phyloP scores from a whole-genome alignment of 805 yeast genomes.

The Scheffersomyces ergatensis region DNA sequence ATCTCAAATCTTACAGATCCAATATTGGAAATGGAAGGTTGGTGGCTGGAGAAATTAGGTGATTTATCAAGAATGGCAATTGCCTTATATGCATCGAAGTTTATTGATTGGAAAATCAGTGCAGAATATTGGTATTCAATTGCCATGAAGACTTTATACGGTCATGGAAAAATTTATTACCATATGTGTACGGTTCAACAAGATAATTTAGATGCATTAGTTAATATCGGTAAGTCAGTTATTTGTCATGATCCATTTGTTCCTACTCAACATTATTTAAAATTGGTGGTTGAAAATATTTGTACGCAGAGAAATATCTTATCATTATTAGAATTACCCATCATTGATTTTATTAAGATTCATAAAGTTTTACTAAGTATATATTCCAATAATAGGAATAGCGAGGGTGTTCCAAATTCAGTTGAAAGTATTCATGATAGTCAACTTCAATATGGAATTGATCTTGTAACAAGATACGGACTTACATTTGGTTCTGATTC shows the following conservation, averaged over 20 bases:
- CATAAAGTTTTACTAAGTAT: slow-evolving; percentile 66
- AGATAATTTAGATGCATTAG: slow-evolving; percentile 72
- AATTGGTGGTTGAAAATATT: slow-evolving; percentile 76
- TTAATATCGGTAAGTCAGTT: slow-evolving; percentile 75
- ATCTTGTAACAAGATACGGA: slow-evolving; percentile 62
- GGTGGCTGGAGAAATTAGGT: slow-evolving; percentile 86
- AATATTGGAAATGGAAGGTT: slow-evolving; percentile 56
- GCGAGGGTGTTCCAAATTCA: slow-evolving; percentile 9
- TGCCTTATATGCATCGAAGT: slow-evolving; percentile 74
- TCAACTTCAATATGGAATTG: slow-evolving; percentile 53
- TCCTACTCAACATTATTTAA: slow-evolving; percentile 75
- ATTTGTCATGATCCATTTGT: slow-evolving; percentile 81
- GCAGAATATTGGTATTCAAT: slow-evolving; percentile 82
- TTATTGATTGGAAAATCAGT: slow-evolving; percentile 81
- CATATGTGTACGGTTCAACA: slow-evolving; percentile 87
- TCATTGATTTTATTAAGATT: slow-evolving; percentile 61
- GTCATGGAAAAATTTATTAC: slow-evolving; percentile 83
- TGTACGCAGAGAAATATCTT: slow-evolving; percentile 61
- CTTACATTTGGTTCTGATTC: slow-evolving; percentile 67
- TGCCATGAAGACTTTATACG: slow-evolving; percentile 71
- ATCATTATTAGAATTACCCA: slow-evolving; percentile 57
- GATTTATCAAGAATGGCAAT: slow-evolving; percentile 87
- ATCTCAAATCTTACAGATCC: slow-evolving; percentile 55
- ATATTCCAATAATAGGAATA: slow-evolving; percentile 18
- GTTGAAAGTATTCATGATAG: slow-evolving; percentile 35